A percentile compares a stretch with the other conserved stretches of the same genome.
These are phyloP conservation scores for Botryotinia calthae DNA, from an alignment of 2,329 filamentous ascomycete species.

Conservation along the genomic window DNA sequence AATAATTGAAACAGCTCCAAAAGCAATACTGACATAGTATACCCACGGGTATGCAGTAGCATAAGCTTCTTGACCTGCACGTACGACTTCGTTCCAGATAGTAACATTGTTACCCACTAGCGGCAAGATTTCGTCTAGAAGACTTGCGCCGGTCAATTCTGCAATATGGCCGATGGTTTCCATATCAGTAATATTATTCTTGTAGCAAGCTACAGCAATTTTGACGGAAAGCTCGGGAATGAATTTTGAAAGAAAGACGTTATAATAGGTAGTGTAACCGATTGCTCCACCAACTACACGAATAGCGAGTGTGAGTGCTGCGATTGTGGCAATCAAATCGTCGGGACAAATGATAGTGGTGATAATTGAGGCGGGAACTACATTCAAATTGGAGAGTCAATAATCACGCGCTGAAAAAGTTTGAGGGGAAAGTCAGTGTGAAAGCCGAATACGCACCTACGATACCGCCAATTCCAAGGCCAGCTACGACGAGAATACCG, in stretches of 20 bases:
- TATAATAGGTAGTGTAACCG: conserved; percentile 59
- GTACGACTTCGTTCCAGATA: conserved; percentile 52
- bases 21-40: conserved; percentile 61
- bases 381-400: conserved; percentile 42
- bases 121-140: conserved; percentile 51
- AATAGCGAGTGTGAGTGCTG: conserved; percentile 66
- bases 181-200: conserved; percentile 36
- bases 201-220: conserved; percentile 25
- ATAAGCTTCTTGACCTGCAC: conserved; percentile 55
- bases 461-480: conserved; percentile 62
- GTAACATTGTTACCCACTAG: conserved; percentile 52
- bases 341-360: conserved; percentile 68
- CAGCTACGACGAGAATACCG: conserved; percentile 57
- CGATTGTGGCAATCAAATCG: conserved; percentile 67
- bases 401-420: neutral
- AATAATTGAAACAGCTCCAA: conserved; percentile 56
- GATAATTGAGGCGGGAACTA: conserved; percentile 66
- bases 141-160: conserved; percentile 50
- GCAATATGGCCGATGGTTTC: conserved; percentile 50
- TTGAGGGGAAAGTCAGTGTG: neutral
- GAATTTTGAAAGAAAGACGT: conserved; percentile 50
- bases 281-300: conserved; percentile 66
- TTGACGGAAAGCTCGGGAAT: conserved; percentile 33
- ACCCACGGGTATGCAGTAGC: conserved; percentile 58
- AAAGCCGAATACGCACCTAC: conserved; percentile 51